These are phyloP conservation scores for Exophiala xenobiotica DNA, from an alignment of 2,329 filamentous ascomycete species.

Conservation along the genomic window DNA sequence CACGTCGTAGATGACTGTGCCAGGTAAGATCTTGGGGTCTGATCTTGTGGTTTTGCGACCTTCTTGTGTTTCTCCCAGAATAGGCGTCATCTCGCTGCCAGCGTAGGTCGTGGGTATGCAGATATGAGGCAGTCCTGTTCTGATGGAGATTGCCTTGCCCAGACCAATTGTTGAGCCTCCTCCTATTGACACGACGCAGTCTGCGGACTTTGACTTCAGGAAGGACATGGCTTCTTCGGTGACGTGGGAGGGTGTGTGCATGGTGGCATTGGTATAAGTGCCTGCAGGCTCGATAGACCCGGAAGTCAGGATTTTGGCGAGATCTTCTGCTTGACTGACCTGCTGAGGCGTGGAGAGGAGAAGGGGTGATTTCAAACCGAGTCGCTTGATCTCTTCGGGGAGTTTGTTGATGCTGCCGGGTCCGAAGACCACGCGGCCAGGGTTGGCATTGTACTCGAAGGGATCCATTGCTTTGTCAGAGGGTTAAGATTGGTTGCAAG, in stretches of 20 bases:
- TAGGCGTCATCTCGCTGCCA: constrained; percentile 64
- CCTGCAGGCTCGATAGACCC: constrained; percentile 44
- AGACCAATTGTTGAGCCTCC: constrained; percentile 63
- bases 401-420: constrained; percentile 53
- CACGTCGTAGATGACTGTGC: constrained; percentile 64
- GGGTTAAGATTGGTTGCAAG: background rate
- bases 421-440: constrained; percentile 58
- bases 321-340: constrained; percentile 45
- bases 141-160: constrained; percentile 57
- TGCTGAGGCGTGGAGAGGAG: constrained; percentile 59
- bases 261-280: constrained; percentile 57
- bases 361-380: constrained; percentile 52
- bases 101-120: constrained; percentile 64
- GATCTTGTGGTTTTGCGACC: constrained; percentile 58
- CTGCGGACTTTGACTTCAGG: constrained; percentile 47
- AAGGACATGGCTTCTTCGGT: constrained; percentile 58
- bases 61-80: constrained; percentile 61
- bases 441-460: constrained; percentile 57
- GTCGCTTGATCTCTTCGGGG: constrained; percentile 44
- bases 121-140: constrained; percentile 57
- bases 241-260: constrained; percentile 62
- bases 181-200: constrained; percentile 61
- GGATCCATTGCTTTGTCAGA: constrained; percentile 44
- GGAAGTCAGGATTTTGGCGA: constrained; percentile 47
- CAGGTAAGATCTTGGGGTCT: constrained; percentile 61